A percentile compares a stretch with the other conserved stretches of the same genome.
Evolutionary conservation across 495 filamentous ascomycete species (phyloP).

Genomic region (Aspergillus homomorphus): DNA sequence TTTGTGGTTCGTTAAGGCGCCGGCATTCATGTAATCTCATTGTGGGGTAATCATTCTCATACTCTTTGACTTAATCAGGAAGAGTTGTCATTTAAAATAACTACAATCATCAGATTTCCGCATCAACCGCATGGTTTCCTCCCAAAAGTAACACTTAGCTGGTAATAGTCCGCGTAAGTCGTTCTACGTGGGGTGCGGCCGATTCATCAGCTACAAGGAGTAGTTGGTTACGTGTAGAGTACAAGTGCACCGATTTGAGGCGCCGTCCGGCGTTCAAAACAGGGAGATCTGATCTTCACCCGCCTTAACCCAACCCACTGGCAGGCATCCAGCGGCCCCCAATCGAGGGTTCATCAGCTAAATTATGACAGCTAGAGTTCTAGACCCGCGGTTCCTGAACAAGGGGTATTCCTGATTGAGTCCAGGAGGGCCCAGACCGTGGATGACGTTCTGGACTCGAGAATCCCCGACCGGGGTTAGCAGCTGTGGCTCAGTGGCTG

Average conservation of each 20-base stretch:
- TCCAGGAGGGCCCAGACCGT: conserved; percentile 35
- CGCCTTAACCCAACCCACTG: conserved; percentile 9
- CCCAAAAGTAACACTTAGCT: too few species aligned
- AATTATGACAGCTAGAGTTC: conserved; percentile 18
- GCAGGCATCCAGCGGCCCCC: not conserved
- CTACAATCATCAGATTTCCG: not conserved
- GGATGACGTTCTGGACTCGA: conserved; percentile 29
- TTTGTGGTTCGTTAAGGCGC: not conserved
- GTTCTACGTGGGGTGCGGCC: too few species aligned
- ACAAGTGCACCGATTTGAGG: not conserved
- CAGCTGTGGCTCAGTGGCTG: conserved; percentile 16
- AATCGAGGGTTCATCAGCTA: conserved; percentile 3
- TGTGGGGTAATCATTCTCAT: not conserved
- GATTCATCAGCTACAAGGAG: not conserved
- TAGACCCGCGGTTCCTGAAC: conserved; percentile 29
- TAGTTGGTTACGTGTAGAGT: not conserved
- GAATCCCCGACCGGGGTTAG: not conserved
- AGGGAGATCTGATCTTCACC: not conserved
- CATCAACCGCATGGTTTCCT: not conserved
- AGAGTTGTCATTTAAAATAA: not conserved
- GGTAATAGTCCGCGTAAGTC: too few species aligned
- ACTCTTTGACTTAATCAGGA: not conserved
- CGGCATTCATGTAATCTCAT: not conserved
- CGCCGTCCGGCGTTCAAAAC: not conserved
- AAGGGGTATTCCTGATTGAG: conserved; percentile 20